A percentile compares a stretch with the other conserved stretches of the same genome.
Evolutionary conservation across 495 filamentous ascomycete genomes (phyloP).

Genomic region (Penicillium macrosclerotiorum): DNA sequence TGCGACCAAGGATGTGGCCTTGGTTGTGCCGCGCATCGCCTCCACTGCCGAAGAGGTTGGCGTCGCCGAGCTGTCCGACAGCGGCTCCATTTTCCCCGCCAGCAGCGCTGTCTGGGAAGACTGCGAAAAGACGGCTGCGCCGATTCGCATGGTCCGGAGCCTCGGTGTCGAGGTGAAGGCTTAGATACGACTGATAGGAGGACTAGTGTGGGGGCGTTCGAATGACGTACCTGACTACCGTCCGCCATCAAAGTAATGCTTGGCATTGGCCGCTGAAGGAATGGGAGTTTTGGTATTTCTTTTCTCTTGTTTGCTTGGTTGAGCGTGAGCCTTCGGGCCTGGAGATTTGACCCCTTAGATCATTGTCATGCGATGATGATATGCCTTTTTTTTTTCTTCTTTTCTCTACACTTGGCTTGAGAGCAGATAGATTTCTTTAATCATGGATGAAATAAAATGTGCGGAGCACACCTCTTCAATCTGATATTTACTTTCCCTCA

Average conservation of each 20-base stretch:
- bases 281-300: no score
- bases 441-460: neutral
- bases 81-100: constrained; percentile 35
- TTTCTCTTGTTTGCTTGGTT: no score
- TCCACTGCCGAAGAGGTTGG: constrained; percentile 15
- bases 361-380: no score
- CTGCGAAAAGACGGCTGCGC: constrained; percentile 12
- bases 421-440: neutral
- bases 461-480: neutral
- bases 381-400: no score
- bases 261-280: no score
- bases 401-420: neutral
- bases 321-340: no score
- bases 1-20: constrained; percentile 38
- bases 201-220: no score
- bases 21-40: constrained; percentile 41
- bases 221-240: no score
- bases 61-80: constrained; percentile 14
- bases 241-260: no score
- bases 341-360: no score
- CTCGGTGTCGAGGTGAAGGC: neutral
- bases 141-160: constrained; percentile 13
- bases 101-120: constrained; percentile 34
- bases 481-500: no score
- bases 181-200: neutral